phyloP scores from a whole-genome alignment of 202 grass and related monocot genomes.

The Saccharum hybrid region DNA sequence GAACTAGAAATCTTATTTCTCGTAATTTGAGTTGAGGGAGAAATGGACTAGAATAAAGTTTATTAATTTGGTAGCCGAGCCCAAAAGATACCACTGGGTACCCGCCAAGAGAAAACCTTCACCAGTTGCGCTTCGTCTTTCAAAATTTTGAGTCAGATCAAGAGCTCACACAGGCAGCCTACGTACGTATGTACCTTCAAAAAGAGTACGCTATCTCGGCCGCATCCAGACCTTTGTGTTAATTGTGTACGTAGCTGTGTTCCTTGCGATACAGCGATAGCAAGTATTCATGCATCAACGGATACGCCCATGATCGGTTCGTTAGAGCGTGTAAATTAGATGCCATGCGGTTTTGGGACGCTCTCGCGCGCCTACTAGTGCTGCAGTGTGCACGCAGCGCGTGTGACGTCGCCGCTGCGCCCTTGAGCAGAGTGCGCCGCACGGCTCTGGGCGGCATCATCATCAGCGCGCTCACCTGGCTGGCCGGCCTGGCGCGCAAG shows the following conservation, averaged over 20 bases:
- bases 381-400: neutral
- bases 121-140: too few relatives aligned
- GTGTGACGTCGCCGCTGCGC: conserved; percentile 9
- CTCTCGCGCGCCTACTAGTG: neutral
- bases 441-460: conserved; percentile 12
- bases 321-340: conserved; percentile 21
- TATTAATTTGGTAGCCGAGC: too few relatives aligned
- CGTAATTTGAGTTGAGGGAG: too few relatives aligned
- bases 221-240: neutral
- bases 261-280: conserved; percentile 39
- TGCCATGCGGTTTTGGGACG: conserved; percentile 44
- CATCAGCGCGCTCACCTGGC: neutral
- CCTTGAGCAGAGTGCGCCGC: neutral
- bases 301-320: neutral
- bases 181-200: neutral
- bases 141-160: neutral
- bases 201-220: conserved; percentile 6
- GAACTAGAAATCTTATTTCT: too few relatives aligned
- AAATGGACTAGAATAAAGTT: too few relatives aligned
- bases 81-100: too few relatives aligned
- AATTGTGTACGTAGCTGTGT: neutral
- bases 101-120: too few relatives aligned
- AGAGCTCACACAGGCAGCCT: neutral
- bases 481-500: neutral
- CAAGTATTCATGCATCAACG: neutral